phyloP scores from a whole-genome alignment of 73 alveolate species.

The Tetrahymena thermophila region DNA sequence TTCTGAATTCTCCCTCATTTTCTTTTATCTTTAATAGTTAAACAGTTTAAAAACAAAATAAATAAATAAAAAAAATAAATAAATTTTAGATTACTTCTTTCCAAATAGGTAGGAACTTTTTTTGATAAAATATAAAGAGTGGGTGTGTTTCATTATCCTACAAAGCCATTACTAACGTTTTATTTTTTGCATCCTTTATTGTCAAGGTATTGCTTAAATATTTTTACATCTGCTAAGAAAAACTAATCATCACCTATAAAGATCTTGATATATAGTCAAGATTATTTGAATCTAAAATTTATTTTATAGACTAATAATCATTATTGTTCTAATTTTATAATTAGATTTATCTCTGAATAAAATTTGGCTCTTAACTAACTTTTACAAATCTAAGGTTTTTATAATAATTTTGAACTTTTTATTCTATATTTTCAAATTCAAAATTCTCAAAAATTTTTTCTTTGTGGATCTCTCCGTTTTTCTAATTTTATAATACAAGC shows the following conservation, averaged over 20 bases:
- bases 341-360: background rate
- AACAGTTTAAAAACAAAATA: background rate
- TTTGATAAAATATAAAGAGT: background rate
- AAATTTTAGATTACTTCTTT: background rate
- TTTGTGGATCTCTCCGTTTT: background rate
- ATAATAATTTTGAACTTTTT: too few relatives aligned
- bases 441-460: background rate
- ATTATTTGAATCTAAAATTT: background rate
- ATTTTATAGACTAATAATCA: background rate
- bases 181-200: background rate
- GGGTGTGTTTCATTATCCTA: background rate
- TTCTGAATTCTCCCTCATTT: background rate
- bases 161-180: background rate
- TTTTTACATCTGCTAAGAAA: background rate
- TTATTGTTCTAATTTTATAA: background rate
- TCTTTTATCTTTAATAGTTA: background rate
- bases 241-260: background rate
- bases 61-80: background rate
- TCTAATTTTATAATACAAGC: background rate
- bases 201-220: background rate
- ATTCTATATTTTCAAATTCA: background rate
- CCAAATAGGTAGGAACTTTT: background rate
- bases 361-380: background rate
- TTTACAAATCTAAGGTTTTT: background rate
- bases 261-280: background rate